Conservation (phyloP, 2,329 filamentous ascomycete species). For the Clonostachys sp. region DNA sequence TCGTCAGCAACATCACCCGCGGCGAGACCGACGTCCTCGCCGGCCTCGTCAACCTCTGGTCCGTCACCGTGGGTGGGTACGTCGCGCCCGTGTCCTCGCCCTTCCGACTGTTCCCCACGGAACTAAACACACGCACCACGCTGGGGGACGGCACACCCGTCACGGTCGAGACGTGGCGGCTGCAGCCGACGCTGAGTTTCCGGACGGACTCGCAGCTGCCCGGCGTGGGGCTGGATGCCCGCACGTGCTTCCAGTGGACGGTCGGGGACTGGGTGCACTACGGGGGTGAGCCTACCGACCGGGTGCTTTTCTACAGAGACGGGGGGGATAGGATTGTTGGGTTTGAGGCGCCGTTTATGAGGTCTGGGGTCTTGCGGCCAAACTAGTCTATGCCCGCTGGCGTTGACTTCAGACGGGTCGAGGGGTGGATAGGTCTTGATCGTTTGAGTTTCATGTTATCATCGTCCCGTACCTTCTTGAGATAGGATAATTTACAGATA, state of each 20-base stretch:
- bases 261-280: slow-evolving; percentile 27
- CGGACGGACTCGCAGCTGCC: slow-evolving; percentile 17
- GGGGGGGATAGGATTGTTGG: slow-evolving; percentile 13
- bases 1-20: slow-evolving; percentile 11
- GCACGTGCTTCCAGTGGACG: slow-evolving; percentile 22
- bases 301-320: slow-evolving; percentile 20
- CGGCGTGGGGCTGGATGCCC: slow-evolving; percentile 7
- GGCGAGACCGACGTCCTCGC: slow-evolving; percentile 12
- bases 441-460: too few species aligned
- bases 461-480: too few species aligned
- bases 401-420: too few species aligned
- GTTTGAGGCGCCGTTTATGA: slow-evolving; percentile 23
- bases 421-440: too few species aligned
- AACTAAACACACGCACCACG: slow-evolving; percentile 5
- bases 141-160: slow-evolving; percentile 6
- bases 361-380: slow-evolving; percentile 14
- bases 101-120: slow-evolving; percentile 16
- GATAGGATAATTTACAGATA: too few species aligned
- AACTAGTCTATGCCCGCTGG: too few species aligned
- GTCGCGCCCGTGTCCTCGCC: slow-evolving; percentile 7
- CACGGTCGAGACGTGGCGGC: slow-evolving; percentile 14
- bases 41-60: slow-evolving; percentile 12
- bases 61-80: slow-evolving; percentile 12
- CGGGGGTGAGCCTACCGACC: slow-evolving; percentile 22
- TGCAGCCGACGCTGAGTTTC: slow-evolving; percentile 15